Evolutionary conservation across 805 yeast species (phyloP), one percentile per base, ranked within the genome.

Genomic region (Candida tammaniensis): DNA sequence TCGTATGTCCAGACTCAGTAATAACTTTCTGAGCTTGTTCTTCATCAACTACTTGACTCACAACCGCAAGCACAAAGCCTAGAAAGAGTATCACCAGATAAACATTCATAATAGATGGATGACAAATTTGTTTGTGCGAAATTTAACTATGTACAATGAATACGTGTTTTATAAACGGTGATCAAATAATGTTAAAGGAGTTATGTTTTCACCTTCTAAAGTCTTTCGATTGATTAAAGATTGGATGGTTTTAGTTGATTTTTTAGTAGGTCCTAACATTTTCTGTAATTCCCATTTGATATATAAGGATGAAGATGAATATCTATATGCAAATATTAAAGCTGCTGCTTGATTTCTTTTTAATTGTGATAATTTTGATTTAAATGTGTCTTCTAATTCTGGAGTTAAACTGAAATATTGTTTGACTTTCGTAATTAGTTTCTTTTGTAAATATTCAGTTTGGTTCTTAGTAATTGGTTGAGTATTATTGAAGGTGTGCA

Each of bases 1-100:
- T 77, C 20, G 80, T 76, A 48, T 88, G 76, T 63, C 82, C 48
- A 27, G 76, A 50, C 10, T 51, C 46, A 34, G 43, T 34, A 27
- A 59, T 53, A 34, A 51, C 46, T 14, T 47, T 34, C 18, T 48
- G 52, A 1, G 57, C 58, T 5, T 49, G 44, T 7, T 47, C 52
- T n/a, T 47, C 33, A 10, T 43, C 35, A 13, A 46, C 32, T 5
- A 30, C 27, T 16, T 30, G 33, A n/a, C n/a, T n/a, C n/a, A n/a
- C n/a, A n/a, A n/a, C n/a, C n/a, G n/a, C n/a, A n/a, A n/a, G n/a
- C n/a, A n/a, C n/a, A n/a, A n/a, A n/a, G n/a, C n/a, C n/a, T n/a
- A n/a, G n/a, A n/a, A n/a, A n/a, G n/a, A n/a, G n/a, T n/a, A n/a
- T n/a, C n/a, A n/a, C n/a, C n/a, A n/a, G n/a, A n/a, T n/a, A n/a